Conservation (phyloP, 306 rosid species). For the Sesbania bispinosa region DNA sequence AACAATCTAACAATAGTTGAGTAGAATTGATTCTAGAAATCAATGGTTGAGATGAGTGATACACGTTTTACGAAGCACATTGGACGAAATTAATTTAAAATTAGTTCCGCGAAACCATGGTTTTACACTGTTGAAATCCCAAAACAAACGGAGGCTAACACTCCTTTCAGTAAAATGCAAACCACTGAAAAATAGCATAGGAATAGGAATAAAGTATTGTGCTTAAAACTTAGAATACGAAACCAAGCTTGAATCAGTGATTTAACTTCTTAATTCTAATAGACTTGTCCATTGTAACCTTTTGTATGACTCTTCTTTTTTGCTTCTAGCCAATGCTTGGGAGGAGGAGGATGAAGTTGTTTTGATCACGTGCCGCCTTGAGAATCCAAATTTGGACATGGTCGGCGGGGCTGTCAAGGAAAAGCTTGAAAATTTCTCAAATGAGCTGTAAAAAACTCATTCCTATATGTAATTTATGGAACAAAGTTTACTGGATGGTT, state of each 20-base stretch:
- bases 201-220: background rate
- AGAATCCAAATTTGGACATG: slow-evolving; percentile 69
- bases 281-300: slow-evolving; percentile 18
- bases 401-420: slow-evolving; percentile 63
- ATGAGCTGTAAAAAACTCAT: slow-evolving; percentile 64
- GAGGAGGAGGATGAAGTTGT: slow-evolving; percentile 97
- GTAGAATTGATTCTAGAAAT: too few relatives aligned
- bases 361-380: slow-evolving; percentile 78
- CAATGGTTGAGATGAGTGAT: too few relatives aligned
- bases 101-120: too few relatives aligned
- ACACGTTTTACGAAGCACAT: too few relatives aligned
- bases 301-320: background rate
- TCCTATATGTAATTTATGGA: slow-evolving; percentile 12
- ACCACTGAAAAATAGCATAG: background rate
- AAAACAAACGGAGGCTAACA: too few relatives aligned
- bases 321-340: slow-evolving; percentile 83
- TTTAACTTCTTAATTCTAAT: background rate
- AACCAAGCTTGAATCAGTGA: slow-evolving; percentile 3
- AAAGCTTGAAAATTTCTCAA: slow-evolving; percentile 64
- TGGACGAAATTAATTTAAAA: too few relatives aligned
- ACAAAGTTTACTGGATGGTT: background rate
- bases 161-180: slow-evolving; percentile 4
- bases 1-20: too few relatives aligned
- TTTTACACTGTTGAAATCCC: too few relatives aligned
- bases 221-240: background rate